Conservation (phyloP, 768 basidiomycete genomes). For the Podaxis sp. region DNA sequence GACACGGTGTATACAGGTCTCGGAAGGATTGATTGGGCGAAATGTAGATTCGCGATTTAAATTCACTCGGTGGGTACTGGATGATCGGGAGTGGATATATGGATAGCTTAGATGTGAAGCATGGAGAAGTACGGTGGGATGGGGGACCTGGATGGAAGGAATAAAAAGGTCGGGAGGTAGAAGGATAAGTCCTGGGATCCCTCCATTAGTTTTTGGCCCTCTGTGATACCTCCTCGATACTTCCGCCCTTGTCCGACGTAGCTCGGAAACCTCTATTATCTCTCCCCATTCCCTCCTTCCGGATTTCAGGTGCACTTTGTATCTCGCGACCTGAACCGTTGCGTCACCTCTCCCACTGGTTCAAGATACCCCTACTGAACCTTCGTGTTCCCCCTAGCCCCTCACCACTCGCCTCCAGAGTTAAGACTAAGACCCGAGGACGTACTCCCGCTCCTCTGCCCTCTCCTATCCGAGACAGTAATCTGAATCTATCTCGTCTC, state of each 20-base stretch:
- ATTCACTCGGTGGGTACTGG: background rate
- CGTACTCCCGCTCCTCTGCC: background rate
- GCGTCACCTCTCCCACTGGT: background rate
- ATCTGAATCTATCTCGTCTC: background rate
- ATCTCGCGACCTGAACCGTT: background rate
- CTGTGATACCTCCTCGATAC: background rate
- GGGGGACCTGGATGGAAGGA: background rate
- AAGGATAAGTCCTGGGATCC: background rate
- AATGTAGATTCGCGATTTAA: background rate
- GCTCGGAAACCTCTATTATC: background rate
- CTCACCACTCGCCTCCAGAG: background rate
- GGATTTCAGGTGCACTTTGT: background rate
- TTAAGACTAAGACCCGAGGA: background rate
- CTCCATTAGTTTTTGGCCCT: background rate
- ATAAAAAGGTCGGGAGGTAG: background rate
- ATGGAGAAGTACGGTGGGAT: background rate
- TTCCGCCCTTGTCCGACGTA: background rate
- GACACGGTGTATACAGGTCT: background rate
- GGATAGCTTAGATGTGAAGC: background rate
- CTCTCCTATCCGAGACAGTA: slow-evolving; percentile 8
- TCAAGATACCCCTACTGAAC: background rate
- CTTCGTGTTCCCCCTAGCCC: background rate
- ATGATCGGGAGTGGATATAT: background rate
- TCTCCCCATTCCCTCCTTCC: background rate
- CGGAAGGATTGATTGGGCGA: background rate